phyloP scores from a whole-genome alignment of 2,329 filamentous ascomycete genomes.

The Colletotrichum magnum region DNA sequence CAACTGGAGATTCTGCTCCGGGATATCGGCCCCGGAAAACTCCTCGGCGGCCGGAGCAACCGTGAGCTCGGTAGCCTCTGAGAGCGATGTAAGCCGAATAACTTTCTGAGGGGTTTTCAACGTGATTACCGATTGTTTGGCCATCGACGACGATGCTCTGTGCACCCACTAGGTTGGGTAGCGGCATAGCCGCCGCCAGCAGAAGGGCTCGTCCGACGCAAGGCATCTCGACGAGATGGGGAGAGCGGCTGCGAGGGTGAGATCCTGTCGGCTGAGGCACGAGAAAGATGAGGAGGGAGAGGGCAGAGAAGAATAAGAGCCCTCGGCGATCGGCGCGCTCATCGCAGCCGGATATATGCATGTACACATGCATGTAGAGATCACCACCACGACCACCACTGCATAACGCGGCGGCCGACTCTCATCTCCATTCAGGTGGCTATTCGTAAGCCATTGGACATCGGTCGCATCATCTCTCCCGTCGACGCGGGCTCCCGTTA shows the following conservation, averaged over 20 bases:
- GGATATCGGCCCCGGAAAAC: slow-evolving; percentile 32
- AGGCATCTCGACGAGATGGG: slow-evolving; percentile 32
- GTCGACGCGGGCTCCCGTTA: neutral
- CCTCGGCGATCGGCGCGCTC: neutral
- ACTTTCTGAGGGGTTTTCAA: neutral
- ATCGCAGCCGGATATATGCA: slow-evolving; percentile 17
- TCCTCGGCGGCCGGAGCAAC: slow-evolving; percentile 43
- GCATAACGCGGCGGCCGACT: neutral
- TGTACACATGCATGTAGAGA: slow-evolving; percentile 18
- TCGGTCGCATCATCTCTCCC: slow-evolving; percentile 18
- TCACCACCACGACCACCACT: slow-evolving; percentile 20
- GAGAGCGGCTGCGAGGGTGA: slow-evolving; percentile 4
- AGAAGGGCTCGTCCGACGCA: slow-evolving; percentile 24
- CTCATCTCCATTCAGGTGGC: slow-evolving; percentile 8
- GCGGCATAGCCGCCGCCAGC: slow-evolving; percentile 26
- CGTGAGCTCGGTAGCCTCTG: slow-evolving; percentile 40
- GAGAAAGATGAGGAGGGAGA: slow-evolving; percentile 17
- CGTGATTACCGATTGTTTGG: slow-evolving; percentile 42
- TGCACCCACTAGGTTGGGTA: slow-evolving; percentile 35
- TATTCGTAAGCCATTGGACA: slow-evolving; percentile 20
- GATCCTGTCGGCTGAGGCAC: slow-evolving; percentile 19
- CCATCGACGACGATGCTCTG: slow-evolving; percentile 46
- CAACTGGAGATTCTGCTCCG: slow-evolving; percentile 48
- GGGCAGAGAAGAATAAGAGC: neutral
- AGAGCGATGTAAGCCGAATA: neutral